A percentile compares a stretch with the other conserved stretches of the same genome.
Conservation (phyloP, 768 basidiomycete genomes). For the Trametes cingulata region DNA sequence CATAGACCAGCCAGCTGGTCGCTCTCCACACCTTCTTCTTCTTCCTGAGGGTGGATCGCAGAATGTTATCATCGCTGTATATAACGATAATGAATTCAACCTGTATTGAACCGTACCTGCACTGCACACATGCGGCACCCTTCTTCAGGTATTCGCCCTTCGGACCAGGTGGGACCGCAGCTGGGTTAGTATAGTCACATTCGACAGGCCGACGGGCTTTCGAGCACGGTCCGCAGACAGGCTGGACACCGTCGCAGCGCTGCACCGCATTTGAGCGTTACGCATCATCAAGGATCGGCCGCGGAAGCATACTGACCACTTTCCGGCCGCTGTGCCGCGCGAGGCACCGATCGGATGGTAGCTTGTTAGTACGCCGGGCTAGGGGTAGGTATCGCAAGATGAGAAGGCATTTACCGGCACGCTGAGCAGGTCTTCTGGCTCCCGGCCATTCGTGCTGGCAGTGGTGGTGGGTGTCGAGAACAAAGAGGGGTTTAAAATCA, state of each 20-base stretch:
- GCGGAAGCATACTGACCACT: slow-evolving; percentile 18
- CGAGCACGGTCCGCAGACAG: slow-evolving; percentile 29
- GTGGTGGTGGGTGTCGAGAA: slow-evolving; percentile 5
- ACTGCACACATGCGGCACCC: slow-evolving; percentile 28
- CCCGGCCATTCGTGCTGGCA: too few species aligned
- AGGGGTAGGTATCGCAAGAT: too few species aligned
- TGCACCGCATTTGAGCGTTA: slow-evolving; percentile 12
- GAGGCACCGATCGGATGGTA: not conserved
- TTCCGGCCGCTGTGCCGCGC: slow-evolving; percentile 20
- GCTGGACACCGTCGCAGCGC: slow-evolving; percentile 28
- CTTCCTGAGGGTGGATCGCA: slow-evolving; percentile 18
- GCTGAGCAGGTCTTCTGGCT: slow-evolving; percentile 29
- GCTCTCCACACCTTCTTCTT: slow-evolving; percentile 30
- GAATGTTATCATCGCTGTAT: not conserved
- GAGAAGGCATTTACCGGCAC: slow-evolving; percentile 20
- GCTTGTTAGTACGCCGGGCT: not conserved
- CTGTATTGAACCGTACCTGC: slow-evolving; percentile 19
- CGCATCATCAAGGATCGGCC: not conserved
- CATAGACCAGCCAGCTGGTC: too few species aligned
- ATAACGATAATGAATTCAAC: not conserved
- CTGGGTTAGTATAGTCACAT: slow-evolving; percentile 20
- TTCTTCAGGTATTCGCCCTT: slow-evolving; percentile 29
- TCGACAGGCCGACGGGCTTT: slow-evolving; percentile 27
- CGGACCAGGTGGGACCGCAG: slow-evolving; percentile 12
- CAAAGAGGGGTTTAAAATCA: not conserved